Evolutionary conservation across 2,329 filamentous ascomycete species (phyloP), one percentile per base, ranked within the genome.

Genomic region (Exophiala spinifera): DNA sequence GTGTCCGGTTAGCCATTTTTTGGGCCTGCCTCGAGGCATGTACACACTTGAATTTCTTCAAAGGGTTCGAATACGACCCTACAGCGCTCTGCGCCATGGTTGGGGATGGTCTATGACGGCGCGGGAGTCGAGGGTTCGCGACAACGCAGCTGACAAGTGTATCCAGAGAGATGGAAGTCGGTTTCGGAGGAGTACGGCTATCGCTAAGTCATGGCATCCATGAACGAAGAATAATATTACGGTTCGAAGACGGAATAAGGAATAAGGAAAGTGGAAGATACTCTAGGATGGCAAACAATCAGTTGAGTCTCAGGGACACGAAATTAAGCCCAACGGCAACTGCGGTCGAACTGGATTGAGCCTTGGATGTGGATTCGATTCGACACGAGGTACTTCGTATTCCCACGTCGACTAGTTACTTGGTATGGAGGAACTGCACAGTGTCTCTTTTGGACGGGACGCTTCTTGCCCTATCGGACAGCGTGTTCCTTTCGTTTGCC

Each of bases 41-140:
- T 25, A 64, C 75, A 56, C 80, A 96, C 91, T 99, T 99, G 87
- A 97, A 99, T 77, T 99, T 99, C 88, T 99, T 99, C 77, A 99
- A 80, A 68, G 94, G 94, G 80, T 97, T 97, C 74, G 95, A 96
- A 81, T 97, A 99, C 63, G 89, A 89, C 74, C 88, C 89, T 69
- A 85, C 86, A 56, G 75, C 76, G 66, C 84, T 78, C 76, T 90
- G 85, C 58, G 91, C 89, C 91, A 96, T 96, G 71, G 71, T 83
- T 74, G 69, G 66, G 46, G 58, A 53, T 61, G 60, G 56, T 64
- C 20, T 42, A 45, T 51, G 8, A 36, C 36, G 23, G 36, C 43
- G 23, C 21, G 7, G 19, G 17, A 19, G 36, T 36, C n/a, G 37
- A 31, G 10, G 19, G 19, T 34, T 15, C 13, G 15, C 14, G 33